Evolutionary conservation across 2,329 filamentous ascomycete species (phyloP).

Genomic region (Huntiella bhutanensis): DNA sequence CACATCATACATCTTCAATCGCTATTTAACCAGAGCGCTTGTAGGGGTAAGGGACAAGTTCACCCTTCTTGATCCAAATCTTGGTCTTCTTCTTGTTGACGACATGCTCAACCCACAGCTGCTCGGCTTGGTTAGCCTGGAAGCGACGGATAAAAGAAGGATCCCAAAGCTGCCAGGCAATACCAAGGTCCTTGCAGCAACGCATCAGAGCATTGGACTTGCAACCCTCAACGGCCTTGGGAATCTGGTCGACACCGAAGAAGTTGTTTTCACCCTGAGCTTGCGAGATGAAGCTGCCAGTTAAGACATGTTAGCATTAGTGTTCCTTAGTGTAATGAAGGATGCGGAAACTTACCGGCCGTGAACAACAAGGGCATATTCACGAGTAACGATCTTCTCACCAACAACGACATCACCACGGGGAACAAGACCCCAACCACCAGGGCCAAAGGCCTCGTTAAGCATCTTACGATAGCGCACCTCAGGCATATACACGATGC

Average conservation of each 20-base stretch:
- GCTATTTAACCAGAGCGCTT: constrained; percentile 19
- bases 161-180: constrained; percentile 93
- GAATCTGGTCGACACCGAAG: constrained; percentile 75
- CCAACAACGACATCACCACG: constrained; percentile 70
- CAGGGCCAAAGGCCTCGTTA: constrained; percentile 81
- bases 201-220: constrained; percentile 96
- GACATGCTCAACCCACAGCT: constrained; percentile 79
- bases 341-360: constrained; percentile 45
- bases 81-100: constrained; percentile 76
- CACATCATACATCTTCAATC: too few relatives aligned
- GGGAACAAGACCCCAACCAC: constrained; percentile 87
- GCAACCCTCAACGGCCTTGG: constrained; percentile 87
- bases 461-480: constrained; percentile 92
- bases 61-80: constrained; percentile 63
- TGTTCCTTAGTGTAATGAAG: neutral
- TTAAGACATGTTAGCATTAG: too few relatives aligned
- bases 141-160: constrained; percentile 75
- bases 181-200: constrained; percentile 93
- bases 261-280: constrained; percentile 90
- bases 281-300: constrained; percentile 62
- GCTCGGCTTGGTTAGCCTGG: constrained; percentile 52
- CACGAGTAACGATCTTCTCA: constrained; percentile 62
- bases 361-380: constrained; percentile 79
- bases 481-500: constrained; percentile 88
- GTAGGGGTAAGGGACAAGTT: constrained; percentile 46